These are phyloP conservation scores for Apiotrichum veenhuisii DNA, from an alignment of 1,284 basidiomycete genomes.

Conservation along the genomic window DNA sequence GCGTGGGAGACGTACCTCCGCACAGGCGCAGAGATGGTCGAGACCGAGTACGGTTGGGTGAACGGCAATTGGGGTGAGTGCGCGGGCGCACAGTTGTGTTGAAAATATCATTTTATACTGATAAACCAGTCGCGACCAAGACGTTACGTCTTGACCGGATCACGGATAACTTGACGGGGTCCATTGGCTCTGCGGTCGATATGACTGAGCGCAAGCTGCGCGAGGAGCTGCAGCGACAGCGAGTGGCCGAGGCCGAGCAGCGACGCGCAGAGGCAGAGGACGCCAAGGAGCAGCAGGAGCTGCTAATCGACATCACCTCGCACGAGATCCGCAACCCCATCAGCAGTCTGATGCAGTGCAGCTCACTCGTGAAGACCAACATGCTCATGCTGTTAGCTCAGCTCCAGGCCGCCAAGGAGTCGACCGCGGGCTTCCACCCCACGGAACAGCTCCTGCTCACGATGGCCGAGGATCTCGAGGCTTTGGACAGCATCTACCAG, in stretches of 20 bases:
- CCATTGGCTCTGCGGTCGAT: constrained; percentile 22
- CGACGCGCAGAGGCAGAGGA: constrained; percentile 41
- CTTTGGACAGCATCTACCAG: constrained; percentile 36
- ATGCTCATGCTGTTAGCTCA: constrained; percentile 34
- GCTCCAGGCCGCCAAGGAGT: constrained; percentile 2
- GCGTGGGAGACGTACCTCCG: constrained; percentile 20
- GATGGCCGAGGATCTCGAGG: constrained; percentile 41
- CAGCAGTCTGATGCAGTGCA: constrained; percentile 26
- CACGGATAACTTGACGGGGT: constrained; percentile 17
- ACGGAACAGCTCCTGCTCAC: constrained; percentile 25
- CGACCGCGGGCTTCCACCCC: constrained; percentile 1
- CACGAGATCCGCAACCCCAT: constrained; percentile 41
- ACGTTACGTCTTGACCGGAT: constrained; percentile 12
- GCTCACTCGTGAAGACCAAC: constrained; percentile 42
- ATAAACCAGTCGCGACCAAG: constrained; percentile 4
- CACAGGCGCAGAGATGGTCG: too few relatives aligned
- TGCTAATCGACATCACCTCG: constrained; percentile 43
- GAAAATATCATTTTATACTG: too few relatives aligned
- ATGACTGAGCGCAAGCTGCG: constrained; percentile 42
- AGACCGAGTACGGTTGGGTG: constrained; percentile 6
- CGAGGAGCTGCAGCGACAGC: constrained; percentile 35
- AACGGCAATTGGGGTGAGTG: constrained; percentile 4
- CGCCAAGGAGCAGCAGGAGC: constrained; percentile 40
- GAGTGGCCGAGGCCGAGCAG: constrained; percentile 38
- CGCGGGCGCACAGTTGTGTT: too few relatives aligned